phyloP scores from a whole-genome alignment of 2,329 filamentous ascomycete species.

The Colletotrichum chrysophilum region DNA sequence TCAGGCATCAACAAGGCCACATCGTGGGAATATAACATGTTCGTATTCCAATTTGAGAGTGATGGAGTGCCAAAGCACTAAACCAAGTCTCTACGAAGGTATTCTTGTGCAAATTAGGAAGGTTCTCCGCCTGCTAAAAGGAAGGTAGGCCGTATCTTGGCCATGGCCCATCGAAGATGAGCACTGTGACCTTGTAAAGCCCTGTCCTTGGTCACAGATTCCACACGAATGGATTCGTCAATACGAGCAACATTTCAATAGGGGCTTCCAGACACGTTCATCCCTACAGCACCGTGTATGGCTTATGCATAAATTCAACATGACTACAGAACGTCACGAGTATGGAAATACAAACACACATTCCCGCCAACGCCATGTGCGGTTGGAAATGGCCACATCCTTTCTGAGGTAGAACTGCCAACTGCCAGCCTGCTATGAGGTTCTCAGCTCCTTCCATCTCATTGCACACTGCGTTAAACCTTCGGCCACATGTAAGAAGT shows the following conservation, averaged over 20 bases:
- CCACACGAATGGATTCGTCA: background rate
- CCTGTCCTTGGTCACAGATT: background rate
- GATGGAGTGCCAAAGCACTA: background rate
- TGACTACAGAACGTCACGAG: background rate
- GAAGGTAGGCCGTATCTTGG: background rate
- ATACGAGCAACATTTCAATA: background rate
- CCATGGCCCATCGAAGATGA: background rate
- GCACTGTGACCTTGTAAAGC: background rate
- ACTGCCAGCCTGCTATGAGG: no score
- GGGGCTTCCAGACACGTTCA: background rate
- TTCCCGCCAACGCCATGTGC: background rate
- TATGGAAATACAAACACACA: background rate
- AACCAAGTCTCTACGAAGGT: background rate
- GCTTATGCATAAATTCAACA: background rate
- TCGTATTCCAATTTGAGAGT: background rate
- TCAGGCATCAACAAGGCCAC: background rate
- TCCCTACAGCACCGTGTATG: background rate
- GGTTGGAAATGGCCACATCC: background rate
- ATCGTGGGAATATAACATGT: background rate
- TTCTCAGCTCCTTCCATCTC: no score
- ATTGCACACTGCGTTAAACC: background rate
- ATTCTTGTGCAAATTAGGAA: background rate
- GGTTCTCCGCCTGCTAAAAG: background rate
- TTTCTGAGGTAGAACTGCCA: background rate
- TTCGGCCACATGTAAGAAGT: background rate